A percentile compares a stretch with the other conserved stretches of the same genome.
Evolutionary conservation across 106 monocot genomes (phyloP).

Genomic region (Triglochin maritima): DNA sequence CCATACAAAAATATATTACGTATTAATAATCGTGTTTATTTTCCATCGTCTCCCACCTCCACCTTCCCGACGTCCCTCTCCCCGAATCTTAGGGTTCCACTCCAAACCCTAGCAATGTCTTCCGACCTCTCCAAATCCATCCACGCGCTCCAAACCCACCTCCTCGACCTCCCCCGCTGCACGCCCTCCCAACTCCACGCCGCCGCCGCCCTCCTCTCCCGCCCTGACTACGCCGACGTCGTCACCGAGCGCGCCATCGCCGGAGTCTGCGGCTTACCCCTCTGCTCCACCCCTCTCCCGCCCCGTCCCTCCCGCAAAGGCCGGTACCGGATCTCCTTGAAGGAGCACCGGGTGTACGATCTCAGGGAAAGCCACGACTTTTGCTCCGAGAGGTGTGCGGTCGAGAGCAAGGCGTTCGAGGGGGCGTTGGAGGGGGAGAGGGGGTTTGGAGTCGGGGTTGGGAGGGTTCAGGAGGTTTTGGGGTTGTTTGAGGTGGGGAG

Average conservation of each 20-base stretch:
- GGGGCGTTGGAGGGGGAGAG: conserved; percentile 26
- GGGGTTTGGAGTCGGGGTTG: conserved; percentile 10
- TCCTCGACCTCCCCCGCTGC: conserved; percentile 33
- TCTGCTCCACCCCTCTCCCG: conserved; percentile 39
- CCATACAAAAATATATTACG: too few species aligned
- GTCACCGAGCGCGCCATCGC: conserved; percentile 66
- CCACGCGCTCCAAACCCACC: conserved; percentile 38
- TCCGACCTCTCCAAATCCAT: conserved; percentile 27
- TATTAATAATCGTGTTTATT: too few species aligned
- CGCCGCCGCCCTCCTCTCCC: conserved; percentile 49
- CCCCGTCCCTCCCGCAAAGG: conserved; percentile 16
- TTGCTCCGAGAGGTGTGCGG: conserved; percentile 59
- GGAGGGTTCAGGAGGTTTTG: conserved; percentile 22
- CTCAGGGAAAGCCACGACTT: conserved; percentile 58
- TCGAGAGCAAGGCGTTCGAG: conserved; percentile 39
- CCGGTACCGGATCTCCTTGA: conserved; percentile 58
- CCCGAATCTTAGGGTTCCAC: neutral
- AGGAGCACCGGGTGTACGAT: conserved; percentile 81
- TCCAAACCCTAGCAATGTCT: conserved; percentile 3
- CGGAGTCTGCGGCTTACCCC: conserved; percentile 61
- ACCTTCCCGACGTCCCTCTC: neutral
- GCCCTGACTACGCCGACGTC: conserved; percentile 67
- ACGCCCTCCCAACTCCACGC: conserved; percentile 34
- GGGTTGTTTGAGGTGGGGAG: conserved; percentile 25
- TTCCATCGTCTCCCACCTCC: neutral